phyloP scores from a whole-genome alignment of 169 alveolate genomes.

The Fabrea salina region DNA sequence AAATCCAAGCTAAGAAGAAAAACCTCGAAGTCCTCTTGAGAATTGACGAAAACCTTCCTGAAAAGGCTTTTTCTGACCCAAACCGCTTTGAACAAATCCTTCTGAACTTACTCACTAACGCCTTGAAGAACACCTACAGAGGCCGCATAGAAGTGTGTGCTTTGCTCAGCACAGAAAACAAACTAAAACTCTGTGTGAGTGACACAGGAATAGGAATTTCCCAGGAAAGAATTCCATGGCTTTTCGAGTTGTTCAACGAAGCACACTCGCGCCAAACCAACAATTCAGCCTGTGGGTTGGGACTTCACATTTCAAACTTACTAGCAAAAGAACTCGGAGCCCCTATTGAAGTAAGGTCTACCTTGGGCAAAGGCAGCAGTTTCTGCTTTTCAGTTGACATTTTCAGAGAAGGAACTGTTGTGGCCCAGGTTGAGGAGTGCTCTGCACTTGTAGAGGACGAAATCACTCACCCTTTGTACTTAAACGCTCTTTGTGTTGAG shows the following conservation, averaged over 20 bases:
- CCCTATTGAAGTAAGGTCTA: background rate
- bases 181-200: background rate
- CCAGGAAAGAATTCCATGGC: background rate
- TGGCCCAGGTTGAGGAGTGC: too few species aligned
- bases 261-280: background rate
- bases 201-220: constrained; percentile 24
- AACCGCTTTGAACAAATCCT: background rate
- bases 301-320: background rate
- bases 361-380: background rate
- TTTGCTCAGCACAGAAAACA: too few species aligned
- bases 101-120: constrained; percentile 3
- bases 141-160: constrained; percentile 8
- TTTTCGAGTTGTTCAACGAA: background rate
- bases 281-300: constrained; percentile 17
- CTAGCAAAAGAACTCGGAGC: constrained; percentile 1
- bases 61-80: background rate
- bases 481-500: too few species aligned
- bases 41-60: background rate
- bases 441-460: too few species aligned
- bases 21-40: background rate
- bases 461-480: too few species aligned
- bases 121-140: background rate
- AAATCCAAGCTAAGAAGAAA: constrained; percentile 10
- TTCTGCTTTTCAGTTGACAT: constrained; percentile 22
- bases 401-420: too few species aligned